phyloP scores from a whole-genome alignment of 2,329 filamentous ascomycete species.

The Zasmidium citrigriseum region DNA sequence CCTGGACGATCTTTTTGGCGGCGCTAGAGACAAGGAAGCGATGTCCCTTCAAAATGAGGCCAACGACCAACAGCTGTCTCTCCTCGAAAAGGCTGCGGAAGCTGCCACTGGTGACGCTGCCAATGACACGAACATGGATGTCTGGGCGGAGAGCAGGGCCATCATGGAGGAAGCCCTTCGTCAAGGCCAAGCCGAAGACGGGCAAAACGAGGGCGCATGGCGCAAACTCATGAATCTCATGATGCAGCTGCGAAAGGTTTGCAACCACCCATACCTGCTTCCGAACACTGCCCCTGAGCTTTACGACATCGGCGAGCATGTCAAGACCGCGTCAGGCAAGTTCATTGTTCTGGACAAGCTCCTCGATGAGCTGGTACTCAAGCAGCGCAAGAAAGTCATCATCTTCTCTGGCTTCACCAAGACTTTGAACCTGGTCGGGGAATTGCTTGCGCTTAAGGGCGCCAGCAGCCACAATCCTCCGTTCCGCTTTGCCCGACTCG shows the following conservation, averaged over 20 bases:
- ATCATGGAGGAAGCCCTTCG: slow-evolving; percentile 44
- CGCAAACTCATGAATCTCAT: slow-evolving; percentile 55
- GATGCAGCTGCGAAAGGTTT: slow-evolving; percentile 59
- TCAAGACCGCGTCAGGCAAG: slow-evolving; percentile 56
- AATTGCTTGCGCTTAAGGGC: slow-evolving; percentile 50
- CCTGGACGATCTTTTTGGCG: slow-evolving; percentile 55
- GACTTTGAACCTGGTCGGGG: slow-evolving; percentile 55
- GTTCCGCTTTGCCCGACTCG: slow-evolving; percentile 53
- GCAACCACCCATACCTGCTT: slow-evolving; percentile 57
- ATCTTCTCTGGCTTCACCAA: slow-evolving; percentile 59
- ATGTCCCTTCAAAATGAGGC: slow-evolving; percentile 39
- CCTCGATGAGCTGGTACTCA: slow-evolving; percentile 50
- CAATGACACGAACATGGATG: slow-evolving; percentile 28
- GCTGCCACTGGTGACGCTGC: slow-evolving; percentile 29
- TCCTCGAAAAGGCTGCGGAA: slow-evolving; percentile 33
- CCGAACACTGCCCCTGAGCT: slow-evolving; percentile 48
- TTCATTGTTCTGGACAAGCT: slow-evolving; percentile 58
- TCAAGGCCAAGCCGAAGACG: slow-evolving; percentile 22
- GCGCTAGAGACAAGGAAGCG: slow-evolving; percentile 48
- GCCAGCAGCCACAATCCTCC: slow-evolving; percentile 35
- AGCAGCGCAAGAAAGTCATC: slow-evolving; percentile 55
- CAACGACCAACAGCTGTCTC: slow-evolving; percentile 33
- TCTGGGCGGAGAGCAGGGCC: slow-evolving; percentile 50
- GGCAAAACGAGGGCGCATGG: slow-evolving; percentile 29
- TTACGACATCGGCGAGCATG: slow-evolving; percentile 48